Evolutionary conservation across 352 stramenopile genomes (phyloP), one percentile per base, ranked within the genome.

Genomic region (Globisporangium heterothallicum): DNA sequence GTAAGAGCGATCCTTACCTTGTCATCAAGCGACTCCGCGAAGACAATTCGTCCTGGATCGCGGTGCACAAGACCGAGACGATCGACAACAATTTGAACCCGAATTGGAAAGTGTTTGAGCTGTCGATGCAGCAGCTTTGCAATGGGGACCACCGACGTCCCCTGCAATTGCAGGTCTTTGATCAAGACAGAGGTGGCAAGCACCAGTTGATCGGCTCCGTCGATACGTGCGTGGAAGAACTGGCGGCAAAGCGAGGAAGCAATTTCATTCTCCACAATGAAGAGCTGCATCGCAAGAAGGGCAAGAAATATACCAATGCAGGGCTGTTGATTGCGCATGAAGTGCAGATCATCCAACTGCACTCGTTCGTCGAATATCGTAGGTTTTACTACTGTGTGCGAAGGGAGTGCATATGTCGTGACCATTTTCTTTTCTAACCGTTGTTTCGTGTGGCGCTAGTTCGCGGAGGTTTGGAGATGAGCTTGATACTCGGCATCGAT

Each of bases 401-500:
- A 14, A 51, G 16, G n/a, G 1, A 47, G 53, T 30, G 16, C 12
- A n/a, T 61, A 44, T 51, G 41, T 42, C 29, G 34, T 22, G n/a
- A n/a, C n/a, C n/a, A n/a, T n/a, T n/a, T n/a, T n/a, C n/a, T n/a
- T n/a, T n/a, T n/a, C n/a, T n/a, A n/a, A n/a, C n/a, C 16, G 30
- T 3, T 9, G 2, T 36, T 36, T 3, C 6, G 30, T 36, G 30
- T 36, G 30, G 30, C 16, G 30, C 6, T 42, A 86, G 74, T 86
- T 45, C 64, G 65, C 21, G 78, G 68, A 42, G 93, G 94, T 19
- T 71, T 95, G 53, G 88, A 98, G 69, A 88, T 98, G 56, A 86
- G 73, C 36, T 35, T 90, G 52, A 64, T 91, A 26, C 64, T 91
- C 44, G 77, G 68, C 0, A 83, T 91, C 35, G 80, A 91, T 63